Evolutionary conservation across 2,329 filamentous ascomycete genomes (phyloP).

Genomic region (Nothophaeocryptopus gaeumannii): DNA sequence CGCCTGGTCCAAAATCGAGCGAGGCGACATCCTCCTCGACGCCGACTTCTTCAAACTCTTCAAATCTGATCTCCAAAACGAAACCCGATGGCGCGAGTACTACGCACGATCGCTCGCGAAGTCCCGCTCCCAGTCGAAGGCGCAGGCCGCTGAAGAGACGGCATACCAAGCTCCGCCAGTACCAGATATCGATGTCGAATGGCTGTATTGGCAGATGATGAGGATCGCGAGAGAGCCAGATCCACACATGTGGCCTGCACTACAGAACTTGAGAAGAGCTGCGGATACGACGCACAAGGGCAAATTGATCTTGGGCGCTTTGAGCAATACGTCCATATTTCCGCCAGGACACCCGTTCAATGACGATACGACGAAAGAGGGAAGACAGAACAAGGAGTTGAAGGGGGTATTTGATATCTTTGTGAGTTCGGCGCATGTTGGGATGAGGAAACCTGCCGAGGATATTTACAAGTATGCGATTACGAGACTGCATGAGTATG

Average conservation of each 20-base stretch:
- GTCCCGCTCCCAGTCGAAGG: constrained; percentile 42
- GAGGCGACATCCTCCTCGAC: constrained; percentile 75
- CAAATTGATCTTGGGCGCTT: constrained; percentile 70
- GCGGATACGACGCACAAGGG: constrained; percentile 30
- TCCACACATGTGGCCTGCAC: constrained; percentile 82
- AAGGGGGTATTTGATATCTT: constrained; percentile 78
- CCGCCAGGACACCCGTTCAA: constrained; percentile 70
- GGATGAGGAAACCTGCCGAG: constrained; percentile 81
- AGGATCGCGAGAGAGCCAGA: constrained; percentile 65
- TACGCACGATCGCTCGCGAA: constrained; percentile 32
- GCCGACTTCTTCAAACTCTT: constrained; percentile 73
- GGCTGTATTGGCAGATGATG: constrained; percentile 93
- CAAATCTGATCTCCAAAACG: constrained; percentile 66
- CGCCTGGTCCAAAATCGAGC: constrained; percentile 84
- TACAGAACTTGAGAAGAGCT: constrained; percentile 59
- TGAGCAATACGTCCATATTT: constrained; percentile 89
- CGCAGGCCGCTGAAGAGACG: constrained; percentile 33
- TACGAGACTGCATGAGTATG: constrained; percentile 61
- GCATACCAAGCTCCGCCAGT: constrained; percentile 53
- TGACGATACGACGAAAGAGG: constrained; percentile 42
- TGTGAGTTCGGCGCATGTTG: constrained; percentile 79
- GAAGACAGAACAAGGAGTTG: constrained; percentile 50
- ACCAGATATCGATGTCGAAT: constrained; percentile 72
- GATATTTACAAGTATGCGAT: constrained; percentile 76
- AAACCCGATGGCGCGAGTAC: constrained; percentile 66